These are phyloP conservation scores for Dictyophora rubrovolvata DNA, from an alignment of 768 basidiomycete species.

Conservation along the genomic window DNA sequence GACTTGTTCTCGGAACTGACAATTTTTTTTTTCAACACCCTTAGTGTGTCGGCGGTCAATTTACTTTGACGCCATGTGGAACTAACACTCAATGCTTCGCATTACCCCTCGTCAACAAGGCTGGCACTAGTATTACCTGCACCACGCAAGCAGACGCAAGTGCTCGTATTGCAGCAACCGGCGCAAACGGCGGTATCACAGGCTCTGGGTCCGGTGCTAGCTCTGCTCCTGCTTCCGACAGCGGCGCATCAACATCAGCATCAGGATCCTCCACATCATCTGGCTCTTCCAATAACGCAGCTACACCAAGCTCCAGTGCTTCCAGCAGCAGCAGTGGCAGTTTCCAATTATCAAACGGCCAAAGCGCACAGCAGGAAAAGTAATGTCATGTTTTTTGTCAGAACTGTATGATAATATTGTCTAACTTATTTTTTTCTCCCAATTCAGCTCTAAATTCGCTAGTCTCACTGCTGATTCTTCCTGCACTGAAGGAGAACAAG, in stretches of 20 bases:
- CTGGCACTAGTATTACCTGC: constrained; percentile 44
- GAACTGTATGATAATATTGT: too few species aligned
- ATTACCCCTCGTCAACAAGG: constrained; percentile 38
- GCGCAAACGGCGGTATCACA: not conserved
- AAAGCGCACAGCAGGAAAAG: constrained; percentile 20
- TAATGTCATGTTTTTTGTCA: too few species aligned
- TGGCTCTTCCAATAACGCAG: not conserved
- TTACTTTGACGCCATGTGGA: constrained; percentile 5
- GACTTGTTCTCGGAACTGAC: too few species aligned
- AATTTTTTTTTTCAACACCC: too few species aligned
- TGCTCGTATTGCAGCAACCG: not conserved
- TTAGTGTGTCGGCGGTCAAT: not conserved
- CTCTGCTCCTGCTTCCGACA: not conserved
- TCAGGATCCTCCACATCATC: not conserved
- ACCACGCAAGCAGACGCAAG: constrained; percentile 29
- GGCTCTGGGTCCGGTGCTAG: not conserved
- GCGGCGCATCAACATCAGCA: not conserved
- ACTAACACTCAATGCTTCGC: constrained; percentile 22
- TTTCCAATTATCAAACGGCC: constrained; percentile 20
- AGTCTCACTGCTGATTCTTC: constrained; percentile 15
- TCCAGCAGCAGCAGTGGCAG: not conserved
- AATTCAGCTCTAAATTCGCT: constrained; percentile 25
- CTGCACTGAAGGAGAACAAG: constrained; percentile 21
- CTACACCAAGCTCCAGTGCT: not conserved
- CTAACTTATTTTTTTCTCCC: too few species aligned